Conservation (phyloP, 164 flowering plant species). For the Stephania yunnanensis region DNA sequence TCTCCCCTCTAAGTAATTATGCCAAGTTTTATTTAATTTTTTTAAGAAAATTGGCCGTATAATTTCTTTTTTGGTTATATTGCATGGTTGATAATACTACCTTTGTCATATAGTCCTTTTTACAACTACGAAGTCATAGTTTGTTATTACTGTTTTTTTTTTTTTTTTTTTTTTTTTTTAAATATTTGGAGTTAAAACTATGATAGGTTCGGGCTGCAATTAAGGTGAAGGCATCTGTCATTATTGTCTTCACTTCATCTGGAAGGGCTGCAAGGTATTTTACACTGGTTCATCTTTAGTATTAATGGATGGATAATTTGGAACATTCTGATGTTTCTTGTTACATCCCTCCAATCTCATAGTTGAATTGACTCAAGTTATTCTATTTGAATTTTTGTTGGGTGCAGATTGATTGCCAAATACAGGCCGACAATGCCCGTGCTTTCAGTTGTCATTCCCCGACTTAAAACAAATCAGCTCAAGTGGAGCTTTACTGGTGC, state of each 20-base stretch:
- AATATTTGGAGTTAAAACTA: background rate
- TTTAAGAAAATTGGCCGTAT: too few species aligned
- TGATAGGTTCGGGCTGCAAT: conserved; percentile 77
- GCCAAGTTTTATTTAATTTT: background rate
- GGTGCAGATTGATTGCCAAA: conserved; percentile 80
- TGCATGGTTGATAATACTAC: background rate
- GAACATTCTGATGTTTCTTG: background rate
- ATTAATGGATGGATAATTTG: background rate
- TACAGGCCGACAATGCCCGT: conserved; percentile 95
- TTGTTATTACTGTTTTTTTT: background rate
- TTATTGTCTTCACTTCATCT: conserved; percentile 81
- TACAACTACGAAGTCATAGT: background rate
- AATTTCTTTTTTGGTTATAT: background rate
- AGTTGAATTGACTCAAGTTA: background rate
- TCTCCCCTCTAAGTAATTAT: background rate
- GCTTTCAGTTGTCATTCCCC: conserved; percentile 82
- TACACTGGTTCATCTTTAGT: background rate
- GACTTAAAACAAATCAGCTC: conserved; percentile 82
- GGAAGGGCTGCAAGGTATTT: conserved; percentile 93
- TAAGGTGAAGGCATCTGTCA: conserved; percentile 86
- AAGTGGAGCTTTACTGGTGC: conserved; percentile 90
- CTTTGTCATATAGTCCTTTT: background rate
- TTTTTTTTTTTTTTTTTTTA: background rate
- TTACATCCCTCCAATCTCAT: background rate
- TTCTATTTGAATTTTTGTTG: background rate